These are phyloP conservation scores for Thymus quinquecostatus DNA, from an alignment of 257 asterid species.

Conservation along the genomic window DNA sequence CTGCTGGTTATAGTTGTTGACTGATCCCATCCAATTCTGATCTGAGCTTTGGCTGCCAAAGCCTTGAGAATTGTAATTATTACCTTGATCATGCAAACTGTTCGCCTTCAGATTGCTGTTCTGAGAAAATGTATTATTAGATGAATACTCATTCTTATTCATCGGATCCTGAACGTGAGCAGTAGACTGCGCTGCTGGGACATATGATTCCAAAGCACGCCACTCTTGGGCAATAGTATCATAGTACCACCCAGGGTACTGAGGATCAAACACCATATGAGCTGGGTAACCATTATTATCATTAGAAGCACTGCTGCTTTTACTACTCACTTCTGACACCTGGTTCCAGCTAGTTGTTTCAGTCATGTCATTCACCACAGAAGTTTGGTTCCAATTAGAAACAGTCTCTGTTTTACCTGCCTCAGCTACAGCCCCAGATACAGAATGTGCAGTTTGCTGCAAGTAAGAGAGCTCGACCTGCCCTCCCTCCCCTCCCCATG, in stretches of 20 bases:
- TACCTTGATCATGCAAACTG: conserved; percentile 39
- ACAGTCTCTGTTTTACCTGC: conserved; percentile 50
- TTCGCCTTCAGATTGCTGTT: conserved; percentile 35
- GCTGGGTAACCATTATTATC: conserved; percentile 71
- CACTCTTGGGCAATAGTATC: conserved; percentile 74
- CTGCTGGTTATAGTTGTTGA: conserved; percentile 45
- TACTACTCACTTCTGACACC: conserved; percentile 46
- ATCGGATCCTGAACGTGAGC: conserved; percentile 51
- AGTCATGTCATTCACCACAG: conserved; percentile 42
- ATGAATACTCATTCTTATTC: conserved; percentile 48
- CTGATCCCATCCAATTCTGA: conserved; percentile 54
- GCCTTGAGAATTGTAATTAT: conserved; percentile 40
- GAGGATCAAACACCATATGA: conserved; percentile 91
- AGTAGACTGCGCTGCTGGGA: conserved; percentile 50
- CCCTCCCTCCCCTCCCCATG: conserved; percentile 49
- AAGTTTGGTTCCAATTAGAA: conserved; percentile 53
- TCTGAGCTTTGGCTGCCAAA: conserved; percentile 48
- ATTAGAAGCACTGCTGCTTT: conserved; percentile 40
- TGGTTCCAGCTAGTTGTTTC: conserved; percentile 60
- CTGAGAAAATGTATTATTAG: conserved; percentile 43
- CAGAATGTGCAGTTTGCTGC: conserved; percentile 68
- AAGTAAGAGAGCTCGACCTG: conserved; percentile 65
- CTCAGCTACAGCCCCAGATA: conserved; percentile 56
- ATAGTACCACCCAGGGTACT: conserved; percentile 92
- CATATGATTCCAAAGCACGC: conserved; percentile 67